Base-by-base conservation (phyloP, 441 rosid genomes). In the Pelargonium hybrid region DNA sequence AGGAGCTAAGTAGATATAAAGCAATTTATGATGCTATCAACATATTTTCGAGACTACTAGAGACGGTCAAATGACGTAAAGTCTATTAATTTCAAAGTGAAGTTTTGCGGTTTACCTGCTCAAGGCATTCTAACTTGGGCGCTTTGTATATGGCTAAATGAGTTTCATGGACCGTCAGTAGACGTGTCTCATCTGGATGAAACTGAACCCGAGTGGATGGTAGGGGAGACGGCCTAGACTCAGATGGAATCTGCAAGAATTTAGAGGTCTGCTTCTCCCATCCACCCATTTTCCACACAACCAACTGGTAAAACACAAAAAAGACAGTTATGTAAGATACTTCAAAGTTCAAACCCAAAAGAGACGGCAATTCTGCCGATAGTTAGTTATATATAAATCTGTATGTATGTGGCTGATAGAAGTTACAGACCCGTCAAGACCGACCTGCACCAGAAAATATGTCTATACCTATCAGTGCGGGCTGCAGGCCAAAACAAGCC, bases 191-290 rank as follows among this genome's bases (percentile, higher is more conserved):
- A 78, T 90, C 93, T 66, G 78, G 72, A 73, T 88, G 96, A 73
- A 90, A 88, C 66, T 90, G 93, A 66, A 90, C 93, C 54, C 90
- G 85, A 6, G 96, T 90, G 68, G 88, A 90, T 14, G 90, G 83
- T 69, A 82, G 78, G 62, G 90, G 77, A 73, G 90, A 64, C 56
- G 83, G 75, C 3, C 74, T 67, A 68, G 87, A 78, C 59, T 90
- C 93, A 50, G 66, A 5, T 15, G 91, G 91, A 78, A 77, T 74
- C 71, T 82, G 84, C 84, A 93, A 81, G 80, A 80, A 80, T 74
- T 85, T 88, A 73, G 84, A 85, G 7, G 88, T 73, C 84, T 88
- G 98, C 83, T 83, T 91, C 82, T 85, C 97, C 98, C 98, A 93
- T 65, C 86, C 95, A 76, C 90, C 98, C 20, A 85, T 85, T 79